These are phyloP conservation scores for Pueraria montana DNA, from an alignment of 306 rosid genomes.

Conservation along the genomic window DNA sequence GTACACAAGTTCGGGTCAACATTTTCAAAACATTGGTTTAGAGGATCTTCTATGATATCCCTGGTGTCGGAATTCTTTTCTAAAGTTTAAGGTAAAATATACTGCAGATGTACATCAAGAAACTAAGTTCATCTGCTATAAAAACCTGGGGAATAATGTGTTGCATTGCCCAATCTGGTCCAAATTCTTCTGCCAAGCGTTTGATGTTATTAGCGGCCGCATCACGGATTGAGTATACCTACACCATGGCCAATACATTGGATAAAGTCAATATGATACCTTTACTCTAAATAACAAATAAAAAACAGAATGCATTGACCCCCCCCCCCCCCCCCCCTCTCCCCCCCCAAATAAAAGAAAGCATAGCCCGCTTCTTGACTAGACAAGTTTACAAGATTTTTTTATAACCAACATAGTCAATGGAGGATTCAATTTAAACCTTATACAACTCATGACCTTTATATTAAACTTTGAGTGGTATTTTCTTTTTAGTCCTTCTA, in stretches of 20 bases:
- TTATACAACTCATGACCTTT: not conserved
- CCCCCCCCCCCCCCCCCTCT: not conserved
- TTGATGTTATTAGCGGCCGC: conserved; percentile 95
- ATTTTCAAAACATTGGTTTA: conserved; percentile 35
- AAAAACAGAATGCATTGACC: conserved; percentile 1
- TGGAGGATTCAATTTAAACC: not conserved
- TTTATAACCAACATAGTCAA: not conserved
- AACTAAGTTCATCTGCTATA: conserved; percentile 9
- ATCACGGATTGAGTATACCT: conserved; percentile 98
- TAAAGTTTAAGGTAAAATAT: conserved; percentile 32
- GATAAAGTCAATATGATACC: conserved; percentile 24
- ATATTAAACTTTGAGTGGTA: conserved; percentile 16
- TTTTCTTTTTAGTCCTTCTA: conserved; percentile 10
- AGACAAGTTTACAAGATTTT: not conserved
- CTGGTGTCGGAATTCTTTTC: conserved; percentile 36
- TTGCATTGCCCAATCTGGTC: conserved; percentile 99
- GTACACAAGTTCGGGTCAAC: conserved; percentile 8
- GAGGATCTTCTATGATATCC: conserved; percentile 19
- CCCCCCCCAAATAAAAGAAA: not conserved
- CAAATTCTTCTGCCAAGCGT: conserved; percentile 98
- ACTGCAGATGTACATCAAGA: conserved; percentile 14
- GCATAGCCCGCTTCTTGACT: conserved; percentile 25
- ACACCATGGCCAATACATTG: conserved; percentile 41
- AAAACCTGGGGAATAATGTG: conserved; percentile 92
- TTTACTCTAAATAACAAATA: conserved; percentile 36